Conservation (phyloP, 2,329 filamentous ascomycete genomes). For the Paraphoma sp. region DNA sequence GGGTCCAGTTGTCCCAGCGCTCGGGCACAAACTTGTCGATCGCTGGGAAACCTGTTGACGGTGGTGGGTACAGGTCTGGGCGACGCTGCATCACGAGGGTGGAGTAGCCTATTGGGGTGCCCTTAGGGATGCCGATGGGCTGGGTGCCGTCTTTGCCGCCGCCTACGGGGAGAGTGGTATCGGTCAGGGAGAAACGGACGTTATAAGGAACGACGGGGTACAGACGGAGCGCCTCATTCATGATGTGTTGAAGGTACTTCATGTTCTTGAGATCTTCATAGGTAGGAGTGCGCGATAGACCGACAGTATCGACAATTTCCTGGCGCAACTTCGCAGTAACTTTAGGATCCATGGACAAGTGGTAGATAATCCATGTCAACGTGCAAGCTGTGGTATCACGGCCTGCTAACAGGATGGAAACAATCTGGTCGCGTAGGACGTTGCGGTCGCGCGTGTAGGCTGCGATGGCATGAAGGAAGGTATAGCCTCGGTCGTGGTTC, state of each 20-base stretch:
- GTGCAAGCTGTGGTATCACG: conserved; percentile 86
- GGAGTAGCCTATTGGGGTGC: conserved; percentile 55
- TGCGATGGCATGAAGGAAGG: conserved; percentile 85
- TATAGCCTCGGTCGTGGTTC: conserved; percentile 76
- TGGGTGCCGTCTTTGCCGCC: conserved; percentile 54
- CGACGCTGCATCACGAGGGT: conserved; percentile 59
- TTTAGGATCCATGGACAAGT: conserved; percentile 74
- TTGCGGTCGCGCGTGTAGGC: conserved; percentile 72
- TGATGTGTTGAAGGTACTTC: conserved; percentile 67
- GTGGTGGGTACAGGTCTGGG: conserved; percentile 55
- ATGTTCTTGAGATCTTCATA: conserved; percentile 86
- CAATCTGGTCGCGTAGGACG: conserved; percentile 82
- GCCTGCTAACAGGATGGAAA: conserved; percentile 76
- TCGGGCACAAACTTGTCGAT: conserved; percentile 55
- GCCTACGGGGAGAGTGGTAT: conserved; percentile 58
- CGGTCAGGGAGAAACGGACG: conserved; percentile 54
- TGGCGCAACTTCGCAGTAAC: conserved; percentile 71
- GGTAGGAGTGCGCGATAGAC: conserved; percentile 64
- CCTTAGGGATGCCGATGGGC: conserved; percentile 53
- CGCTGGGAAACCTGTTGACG: conserved; percentile 48
- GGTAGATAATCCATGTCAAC: conserved; percentile 82
- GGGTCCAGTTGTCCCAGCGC: conserved; percentile 58
- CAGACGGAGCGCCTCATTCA: conserved; percentile 51
- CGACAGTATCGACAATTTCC: conserved; percentile 75
- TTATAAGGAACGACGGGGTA: conserved; percentile 60